A percentile compares a stretch with the other conserved stretches of the same genome.
Conservation (phyloP, 768 basidiomycete genomes). For the Trichaptum fuscoviolaceum region DNA sequence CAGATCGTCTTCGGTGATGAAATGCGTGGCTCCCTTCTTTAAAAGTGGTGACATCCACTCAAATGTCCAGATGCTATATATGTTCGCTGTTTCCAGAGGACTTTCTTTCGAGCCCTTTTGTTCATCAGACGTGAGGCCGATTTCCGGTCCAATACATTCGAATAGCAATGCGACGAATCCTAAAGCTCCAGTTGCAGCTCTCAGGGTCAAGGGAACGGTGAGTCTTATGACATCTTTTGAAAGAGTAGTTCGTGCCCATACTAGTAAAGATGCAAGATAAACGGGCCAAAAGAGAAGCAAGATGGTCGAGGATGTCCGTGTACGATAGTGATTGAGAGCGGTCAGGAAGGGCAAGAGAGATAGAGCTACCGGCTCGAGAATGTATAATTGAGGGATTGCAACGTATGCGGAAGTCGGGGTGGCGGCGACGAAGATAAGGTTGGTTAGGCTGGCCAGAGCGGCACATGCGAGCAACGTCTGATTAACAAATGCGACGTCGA, state of each 20-base stretch:
- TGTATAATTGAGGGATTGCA: constrained; percentile 44
- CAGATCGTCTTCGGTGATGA: constrained; percentile 82
- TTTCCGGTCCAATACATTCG: constrained; percentile 68
- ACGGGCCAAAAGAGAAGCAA: constrained; percentile 81
- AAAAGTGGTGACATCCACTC: constrained; percentile 81
- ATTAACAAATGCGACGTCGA: constrained; percentile 4
- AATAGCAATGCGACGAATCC: constrained; percentile 53
- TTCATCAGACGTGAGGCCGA: constrained; percentile 7
- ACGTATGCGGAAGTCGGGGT: constrained; percentile 25
- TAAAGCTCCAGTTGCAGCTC: constrained; percentile 36
- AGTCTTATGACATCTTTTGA: constrained; percentile 25
- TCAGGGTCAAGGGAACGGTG: constrained; percentile 37
- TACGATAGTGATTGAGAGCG: constrained; percentile 63
- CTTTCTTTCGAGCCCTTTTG: constrained; percentile 36
- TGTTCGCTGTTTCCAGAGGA: constrained; percentile 71
- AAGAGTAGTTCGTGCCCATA: constrained; percentile 61
- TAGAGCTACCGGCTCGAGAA: constrained; percentile 55
- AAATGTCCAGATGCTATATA: constrained; percentile 81
- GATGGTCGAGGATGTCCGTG: constrained; percentile 62
- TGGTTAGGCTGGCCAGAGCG: constrained; percentile 38
- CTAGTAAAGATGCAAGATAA: constrained; percentile 41
- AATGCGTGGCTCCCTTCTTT: constrained; percentile 56
- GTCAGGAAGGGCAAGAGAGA: constrained; percentile 46
- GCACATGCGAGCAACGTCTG: constrained; percentile 49
- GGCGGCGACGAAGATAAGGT: constrained; percentile 34